Evolutionary conservation across 805 yeast species (phyloP).

Genomic region (Maudiozyma pseudohumilis): DNA sequence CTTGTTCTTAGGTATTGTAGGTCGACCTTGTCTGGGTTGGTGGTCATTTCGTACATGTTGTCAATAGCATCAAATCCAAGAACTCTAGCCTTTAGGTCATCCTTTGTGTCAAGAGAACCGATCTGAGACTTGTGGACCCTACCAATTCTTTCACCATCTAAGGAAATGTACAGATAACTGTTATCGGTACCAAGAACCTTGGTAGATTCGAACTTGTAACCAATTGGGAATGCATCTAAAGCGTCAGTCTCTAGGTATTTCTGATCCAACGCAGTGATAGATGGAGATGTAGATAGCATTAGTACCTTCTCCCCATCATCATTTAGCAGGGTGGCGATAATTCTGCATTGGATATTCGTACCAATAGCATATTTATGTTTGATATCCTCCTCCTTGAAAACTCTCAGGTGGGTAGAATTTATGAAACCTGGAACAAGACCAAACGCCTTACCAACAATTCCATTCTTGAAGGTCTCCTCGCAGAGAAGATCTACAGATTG

Average conservation of each 20-base stretch:
- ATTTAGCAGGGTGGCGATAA: constrained; percentile 49
- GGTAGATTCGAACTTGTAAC: constrained; percentile 48
- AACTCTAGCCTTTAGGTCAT: constrained; percentile 74
- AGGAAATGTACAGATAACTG: constrained; percentile 44
- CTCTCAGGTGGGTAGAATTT: constrained; percentile 54
- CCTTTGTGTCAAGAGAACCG: constrained; percentile 40
- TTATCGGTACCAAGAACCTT: constrained; percentile 52
- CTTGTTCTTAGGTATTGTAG: constrained; percentile 55
- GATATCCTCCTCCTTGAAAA: constrained; percentile 36
- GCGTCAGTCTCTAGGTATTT: constrained; percentile 25
- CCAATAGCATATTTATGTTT: constrained; percentile 63
- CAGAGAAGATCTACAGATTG: constrained; percentile 64
- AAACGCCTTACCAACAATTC: constrained; percentile 61
- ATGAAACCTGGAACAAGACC: constrained; percentile 70
- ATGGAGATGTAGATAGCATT: constrained; percentile 50
- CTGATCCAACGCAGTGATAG: constrained; percentile 31
- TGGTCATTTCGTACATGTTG: constrained; percentile 52
- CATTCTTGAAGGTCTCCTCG: constrained; percentile 47
- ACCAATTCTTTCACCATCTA: constrained; percentile 52
- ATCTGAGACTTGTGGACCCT: constrained; percentile 72
- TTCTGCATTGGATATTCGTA: constrained; percentile 56
- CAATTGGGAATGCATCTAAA: constrained; percentile 64
- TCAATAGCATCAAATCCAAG: constrained; percentile 61
- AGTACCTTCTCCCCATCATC: constrained; percentile 46
- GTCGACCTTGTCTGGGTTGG: constrained; percentile 55